Conservation (phyloP, 2,329 filamentous ascomycete species). For the Camillea tinctor region DNA sequence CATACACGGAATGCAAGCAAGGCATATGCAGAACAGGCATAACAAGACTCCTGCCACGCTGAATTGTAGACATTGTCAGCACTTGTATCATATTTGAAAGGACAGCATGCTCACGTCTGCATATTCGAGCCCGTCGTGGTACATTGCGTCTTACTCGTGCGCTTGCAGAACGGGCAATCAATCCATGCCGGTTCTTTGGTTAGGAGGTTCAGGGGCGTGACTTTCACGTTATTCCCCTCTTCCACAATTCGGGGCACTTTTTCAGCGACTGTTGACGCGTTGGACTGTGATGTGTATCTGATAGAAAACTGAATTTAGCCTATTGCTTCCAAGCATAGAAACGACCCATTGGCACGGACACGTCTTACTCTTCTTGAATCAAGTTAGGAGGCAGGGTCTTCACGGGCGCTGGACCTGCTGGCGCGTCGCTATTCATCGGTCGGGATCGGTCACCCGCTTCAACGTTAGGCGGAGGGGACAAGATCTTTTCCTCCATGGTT, state of each 20-base stretch:
- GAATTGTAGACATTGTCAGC: conserved; percentile 5
- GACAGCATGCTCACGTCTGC: conserved; percentile 11
- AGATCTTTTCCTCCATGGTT: too few species aligned
- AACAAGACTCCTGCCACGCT: conserved; percentile 4
- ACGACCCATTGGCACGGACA: too few species aligned
- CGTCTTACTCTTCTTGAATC: conserved; percentile 8
- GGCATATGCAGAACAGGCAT: conserved; percentile 9
- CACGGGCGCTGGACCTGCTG: neutral
- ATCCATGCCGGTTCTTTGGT: conserved; percentile 4
- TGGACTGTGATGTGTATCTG: too few species aligned
- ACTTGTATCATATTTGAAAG: neutral
- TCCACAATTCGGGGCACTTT: conserved; percentile 1
- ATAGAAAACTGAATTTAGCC: too few species aligned
- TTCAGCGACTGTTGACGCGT: neutral
- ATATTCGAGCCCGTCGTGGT: conserved; percentile 3
- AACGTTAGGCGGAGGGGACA: too few species aligned
- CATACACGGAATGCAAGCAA: conserved; percentile 7
- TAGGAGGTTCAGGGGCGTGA: conserved; percentile 11
- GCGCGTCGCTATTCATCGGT: neutral
- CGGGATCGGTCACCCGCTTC: too few species aligned
- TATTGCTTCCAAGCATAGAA: too few species aligned
- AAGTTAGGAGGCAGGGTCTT: neutral
- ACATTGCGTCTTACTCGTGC: conserved; percentile 3
- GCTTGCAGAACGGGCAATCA: conserved; percentile 15
- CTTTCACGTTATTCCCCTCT: conserved; percentile 4